Evolutionary conservation across 2,329 filamentous ascomycete species (phyloP), one percentile per base, ranked within the genome.

Genomic region (Diaporthe batatas): DNA sequence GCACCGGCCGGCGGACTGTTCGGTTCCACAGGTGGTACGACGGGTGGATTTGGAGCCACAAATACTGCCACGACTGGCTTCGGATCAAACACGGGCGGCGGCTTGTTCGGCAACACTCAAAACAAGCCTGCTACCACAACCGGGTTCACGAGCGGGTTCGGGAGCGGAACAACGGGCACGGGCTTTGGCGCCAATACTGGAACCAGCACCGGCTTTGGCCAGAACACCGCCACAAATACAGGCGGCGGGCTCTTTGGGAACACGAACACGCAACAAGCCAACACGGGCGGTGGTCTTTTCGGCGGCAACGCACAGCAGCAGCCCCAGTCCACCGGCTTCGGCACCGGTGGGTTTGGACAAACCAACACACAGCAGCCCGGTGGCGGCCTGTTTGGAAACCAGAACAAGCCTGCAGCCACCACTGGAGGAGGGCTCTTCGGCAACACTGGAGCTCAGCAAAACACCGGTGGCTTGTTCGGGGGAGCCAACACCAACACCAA

Each of bases 251-350:
- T 79, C 29, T 77, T 79, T 58, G 78, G 78, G 55, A 78, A 80
- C 16, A 84, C 84, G 16, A 74, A 70, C 8, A 69, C 77, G 11
- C 65, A 73, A 16, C 75, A 81, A 11, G 86, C 85, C 75, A 78
- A 77, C 23, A 78, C 80, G 47, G 81, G 80, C 42, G 77, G 79
- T 44, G 80, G 72, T 47, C 69, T 73, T 39, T 73, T 74, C 54
- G 73, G 73, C 71, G 64, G 32, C 42, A 70, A 57, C 34, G 54
- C 71, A 6, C 59, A 83, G 84, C 16, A 78, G 84, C 16, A 78
- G 87, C 29, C 88, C 89, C 75, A 87, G 86, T 76, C 76, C 42
- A 71, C 71, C 58, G 77, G 74, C 2, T 75, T 82, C 55, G 79
- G 81, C 55, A 75, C 75, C 36, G 77, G 79, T 65, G 79, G 76